phyloP scores from a whole-genome alignment of 129 eudicot genomes.

The Lactuca sativa region DNA sequence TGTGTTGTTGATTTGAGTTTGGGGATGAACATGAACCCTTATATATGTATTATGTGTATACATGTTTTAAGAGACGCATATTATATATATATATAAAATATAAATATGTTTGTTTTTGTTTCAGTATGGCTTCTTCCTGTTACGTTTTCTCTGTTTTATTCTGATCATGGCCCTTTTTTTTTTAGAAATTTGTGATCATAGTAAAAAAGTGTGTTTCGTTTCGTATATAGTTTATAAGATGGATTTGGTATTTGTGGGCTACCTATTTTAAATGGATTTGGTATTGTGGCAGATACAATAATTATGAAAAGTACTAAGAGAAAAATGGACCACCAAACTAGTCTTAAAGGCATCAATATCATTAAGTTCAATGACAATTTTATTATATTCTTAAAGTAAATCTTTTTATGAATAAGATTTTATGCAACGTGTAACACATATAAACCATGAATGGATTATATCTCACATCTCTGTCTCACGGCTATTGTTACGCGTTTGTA shows the following conservation, averaged over 20 bases:
- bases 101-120: conserved; percentile 16
- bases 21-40: conserved; percentile 21
- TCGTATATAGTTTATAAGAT: background rate
- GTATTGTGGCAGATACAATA: background rate
- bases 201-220: background rate
- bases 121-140: background rate
- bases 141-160: background rate
- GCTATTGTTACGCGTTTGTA: no score
- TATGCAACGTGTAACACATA: no score
- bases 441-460: no score
- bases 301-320: background rate
- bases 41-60: conserved; percentile 19
- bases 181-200: background rate
- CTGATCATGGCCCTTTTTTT: background rate
- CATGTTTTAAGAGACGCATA: conserved; percentile 15
- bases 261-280: background rate
- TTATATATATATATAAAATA: conserved; percentile 8
- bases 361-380: background rate
- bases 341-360: background rate
- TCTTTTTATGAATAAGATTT: no score
- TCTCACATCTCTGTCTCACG: no score
- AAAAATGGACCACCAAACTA: background rate
- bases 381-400: no score
- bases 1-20: conserved; percentile 27
- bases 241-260: background rate